Conservation (phyloP, 1,139 yeast genomes). For the Debaryomyces singareniensis region DNA sequence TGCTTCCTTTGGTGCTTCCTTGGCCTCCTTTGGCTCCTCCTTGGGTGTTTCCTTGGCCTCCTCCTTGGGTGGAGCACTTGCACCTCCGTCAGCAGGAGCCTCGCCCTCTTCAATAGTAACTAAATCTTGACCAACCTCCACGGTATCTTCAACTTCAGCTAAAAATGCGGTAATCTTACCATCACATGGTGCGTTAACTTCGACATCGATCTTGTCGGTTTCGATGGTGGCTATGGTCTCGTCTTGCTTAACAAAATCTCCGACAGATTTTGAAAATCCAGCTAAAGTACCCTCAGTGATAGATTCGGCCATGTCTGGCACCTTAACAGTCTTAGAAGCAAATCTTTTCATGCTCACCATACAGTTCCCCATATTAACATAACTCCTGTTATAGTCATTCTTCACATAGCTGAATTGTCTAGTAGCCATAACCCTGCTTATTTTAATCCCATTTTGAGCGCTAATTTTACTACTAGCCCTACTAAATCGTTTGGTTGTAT, state of each 20-base stretch:
- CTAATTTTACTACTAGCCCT: constrained; percentile 8
- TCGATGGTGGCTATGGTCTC: constrained; percentile 96
- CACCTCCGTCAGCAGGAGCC: constrained; percentile 59
- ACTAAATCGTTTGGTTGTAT: constrained; percentile 14
- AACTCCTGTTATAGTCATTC: background rate
- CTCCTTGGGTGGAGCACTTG: constrained; percentile 20
- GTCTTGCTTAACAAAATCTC: constrained; percentile 83
- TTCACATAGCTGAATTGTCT: background rate
- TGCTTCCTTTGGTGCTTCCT: constrained; percentile 19
- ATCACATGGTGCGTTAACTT: constrained; percentile 88
- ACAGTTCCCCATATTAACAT: constrained; percentile 5
- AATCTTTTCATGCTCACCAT: constrained; percentile 23
- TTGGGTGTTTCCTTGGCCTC: constrained; percentile 20
- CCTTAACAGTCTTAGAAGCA: constrained; percentile 61
- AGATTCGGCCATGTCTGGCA: constrained; percentile 98
- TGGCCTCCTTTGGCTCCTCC: constrained; percentile 20
- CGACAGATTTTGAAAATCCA: constrained; percentile 72
- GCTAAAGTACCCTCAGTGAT: constrained; percentile 94
- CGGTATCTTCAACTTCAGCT: constrained; percentile 86
- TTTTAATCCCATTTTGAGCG: background rate
- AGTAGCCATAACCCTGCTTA: background rate
- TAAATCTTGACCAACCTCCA: constrained; percentile 92
- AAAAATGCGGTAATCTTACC: constrained; percentile 86
- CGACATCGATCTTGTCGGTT: constrained; percentile 97
- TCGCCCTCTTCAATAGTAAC: constrained; percentile 88